Conservation (phyloP, 2,329 filamentous ascomycete species). For the Alternaria gansuensis region DNA sequence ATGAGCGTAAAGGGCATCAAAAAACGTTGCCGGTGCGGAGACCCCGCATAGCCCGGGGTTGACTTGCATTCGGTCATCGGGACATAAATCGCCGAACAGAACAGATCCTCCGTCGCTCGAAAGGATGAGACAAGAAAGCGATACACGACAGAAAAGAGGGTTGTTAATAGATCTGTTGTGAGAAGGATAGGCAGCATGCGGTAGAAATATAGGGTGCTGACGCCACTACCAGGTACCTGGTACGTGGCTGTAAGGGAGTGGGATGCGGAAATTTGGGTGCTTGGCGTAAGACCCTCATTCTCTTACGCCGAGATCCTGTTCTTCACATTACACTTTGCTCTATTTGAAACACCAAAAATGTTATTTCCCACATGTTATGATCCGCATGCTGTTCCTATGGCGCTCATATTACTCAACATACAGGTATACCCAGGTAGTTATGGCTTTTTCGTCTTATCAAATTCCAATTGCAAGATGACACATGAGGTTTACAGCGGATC, state of each 20-base stretch:
- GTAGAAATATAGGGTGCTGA: background rate
- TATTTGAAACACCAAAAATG: background rate
- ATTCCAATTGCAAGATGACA: too few species aligned
- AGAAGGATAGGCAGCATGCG: background rate
- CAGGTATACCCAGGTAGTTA: background rate
- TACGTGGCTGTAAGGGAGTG: background rate
- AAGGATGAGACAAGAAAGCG: background rate
- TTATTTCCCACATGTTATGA: too few species aligned
- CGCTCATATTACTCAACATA: too few species aligned
- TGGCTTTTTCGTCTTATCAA: background rate
- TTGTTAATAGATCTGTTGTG: background rate
- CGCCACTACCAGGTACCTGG: background rate
- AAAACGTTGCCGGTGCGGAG: constrained; percentile 13
- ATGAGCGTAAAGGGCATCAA: background rate
- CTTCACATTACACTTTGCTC: background rate
- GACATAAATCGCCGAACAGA: constrained; percentile 10
- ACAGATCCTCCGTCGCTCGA: constrained; percentile 17
- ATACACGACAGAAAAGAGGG: background rate
- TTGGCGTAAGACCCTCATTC: background rate
- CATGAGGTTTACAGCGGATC: constrained; percentile 3
- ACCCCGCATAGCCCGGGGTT: constrained; percentile 22
- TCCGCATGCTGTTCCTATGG: too few species aligned
- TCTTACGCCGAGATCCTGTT: background rate
- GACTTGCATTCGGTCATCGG: constrained; percentile 10
- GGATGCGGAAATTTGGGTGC: too few species aligned